Evolutionary conservation across 2,329 filamentous ascomycete genomes (phyloP), one percentile per base, ranked within the genome.

Genomic region (Epichloe coenophiala): DNA sequence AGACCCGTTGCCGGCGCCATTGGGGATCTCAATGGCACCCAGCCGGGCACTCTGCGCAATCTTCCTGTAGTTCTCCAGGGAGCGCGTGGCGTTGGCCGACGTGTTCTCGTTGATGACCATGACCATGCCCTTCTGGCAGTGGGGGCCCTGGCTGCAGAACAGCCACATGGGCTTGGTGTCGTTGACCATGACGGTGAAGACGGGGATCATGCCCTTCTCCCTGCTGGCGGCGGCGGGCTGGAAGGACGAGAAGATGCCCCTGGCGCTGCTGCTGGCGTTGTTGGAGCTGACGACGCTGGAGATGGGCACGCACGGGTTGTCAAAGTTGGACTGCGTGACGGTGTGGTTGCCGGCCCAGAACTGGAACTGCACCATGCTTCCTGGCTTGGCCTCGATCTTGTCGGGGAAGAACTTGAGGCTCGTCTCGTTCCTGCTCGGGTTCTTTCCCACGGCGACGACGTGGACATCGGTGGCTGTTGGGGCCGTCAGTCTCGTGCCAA

Each of bases 271-370:
- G 68, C 73, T 71, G 65, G 71, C 65, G 68, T 73, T 71, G 68
- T 73, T 71, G 65, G 71, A 21, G 19, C 19, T 19, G 19, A 3
- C 19, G 19, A 21, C 65, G 50, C 71, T 67, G 55, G 63, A 60
- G 57, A 85, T 77, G 47, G 84, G 83, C 31, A 75, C 64, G 69
- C 86, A 89, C 12, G 84, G 84, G 51, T 75, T 67, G 59, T 84
- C 81, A 60, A 90, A 91, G 59, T 74, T 80, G 45, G 86, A 87
- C 71, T 89, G 84, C 15, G 82, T 85, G 52, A 89, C 80, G 47
- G 85, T 89, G 75, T 91, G 86, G 72, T 90, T 90, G 58, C 74
- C 75, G 8, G 71, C 71, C 55, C 72, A 70, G 70, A 84, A 84
- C 65, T 83, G 78, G 72, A 84, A 84, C 67, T 83, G 78, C 12